Conservation (phyloP, 768 basidiomycete genomes). For the Scleroderma bovista region DNA sequence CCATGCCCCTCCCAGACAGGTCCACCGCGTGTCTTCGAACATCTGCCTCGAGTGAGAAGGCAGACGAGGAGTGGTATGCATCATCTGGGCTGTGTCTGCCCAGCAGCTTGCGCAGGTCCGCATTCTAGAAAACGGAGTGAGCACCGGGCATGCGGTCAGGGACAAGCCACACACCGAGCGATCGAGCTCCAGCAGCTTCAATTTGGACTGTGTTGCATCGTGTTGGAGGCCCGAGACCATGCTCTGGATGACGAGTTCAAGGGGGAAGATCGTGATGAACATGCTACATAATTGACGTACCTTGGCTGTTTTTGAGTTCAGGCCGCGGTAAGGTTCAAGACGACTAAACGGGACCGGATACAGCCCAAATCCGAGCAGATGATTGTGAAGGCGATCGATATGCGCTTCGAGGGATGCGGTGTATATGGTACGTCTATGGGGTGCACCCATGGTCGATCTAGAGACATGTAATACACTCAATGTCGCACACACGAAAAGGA, state of each 20-base stretch:
- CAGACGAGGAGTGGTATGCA: conserved; percentile 15
- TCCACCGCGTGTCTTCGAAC: too few species aligned
- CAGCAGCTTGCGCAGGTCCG: conserved; percentile 29
- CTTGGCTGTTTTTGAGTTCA: too few species aligned
- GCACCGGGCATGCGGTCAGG: too few species aligned
- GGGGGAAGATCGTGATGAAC: too few species aligned
- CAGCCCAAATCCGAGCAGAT: conserved; percentile 46
- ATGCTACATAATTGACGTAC: too few species aligned
- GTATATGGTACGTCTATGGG: conserved; percentile 65
- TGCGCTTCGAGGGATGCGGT: conserved; percentile 78
- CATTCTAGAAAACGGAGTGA: conserved; percentile 25
- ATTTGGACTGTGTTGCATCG: too few species aligned
- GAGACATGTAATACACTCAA: background rate
- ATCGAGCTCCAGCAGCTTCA: too few species aligned
- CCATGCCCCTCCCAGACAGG: too few species aligned
- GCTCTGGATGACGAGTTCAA: too few species aligned
- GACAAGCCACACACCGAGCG: too few species aligned
- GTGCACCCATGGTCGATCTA: conserved; percentile 63
- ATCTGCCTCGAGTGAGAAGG: too few species aligned
- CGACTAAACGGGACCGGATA: conserved; percentile 55
- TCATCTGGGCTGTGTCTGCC: conserved; percentile 17
- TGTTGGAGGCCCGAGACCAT: too few species aligned
- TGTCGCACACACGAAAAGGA: background rate
- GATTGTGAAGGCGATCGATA: conserved; percentile 54
- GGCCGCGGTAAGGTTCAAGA: conserved; percentile 58